phyloP scores from a whole-genome alignment of 495 filamentous ascomycete species.

The Podospora anserina region DNA sequence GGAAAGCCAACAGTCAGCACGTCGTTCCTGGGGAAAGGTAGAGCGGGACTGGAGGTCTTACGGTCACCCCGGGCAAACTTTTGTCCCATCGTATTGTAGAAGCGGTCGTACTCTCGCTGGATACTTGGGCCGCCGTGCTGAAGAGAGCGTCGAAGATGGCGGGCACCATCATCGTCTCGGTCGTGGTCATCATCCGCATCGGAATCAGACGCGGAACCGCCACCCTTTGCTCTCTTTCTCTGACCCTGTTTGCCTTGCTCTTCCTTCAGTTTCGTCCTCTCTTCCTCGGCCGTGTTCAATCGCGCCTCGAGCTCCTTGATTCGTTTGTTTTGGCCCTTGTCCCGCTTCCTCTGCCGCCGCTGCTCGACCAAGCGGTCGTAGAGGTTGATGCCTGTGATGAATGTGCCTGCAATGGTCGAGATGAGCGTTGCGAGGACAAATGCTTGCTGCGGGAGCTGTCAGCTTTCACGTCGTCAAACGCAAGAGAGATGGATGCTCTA shows the following conservation, averaged over 20 bases:
- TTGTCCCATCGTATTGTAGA: slow-evolving; percentile 27
- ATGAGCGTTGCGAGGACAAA: slow-evolving; percentile 39
- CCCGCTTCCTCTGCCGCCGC: slow-evolving; percentile 32
- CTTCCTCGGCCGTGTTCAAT: slow-evolving; percentile 28
- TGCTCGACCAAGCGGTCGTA: slow-evolving; percentile 37
- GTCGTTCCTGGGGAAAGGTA: not conserved
- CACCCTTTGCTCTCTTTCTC: not conserved
- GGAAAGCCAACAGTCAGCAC: not conserved
- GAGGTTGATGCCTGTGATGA: slow-evolving; percentile 37
- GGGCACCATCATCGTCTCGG: not conserved
- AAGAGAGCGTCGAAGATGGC: slow-evolving; percentile 30
- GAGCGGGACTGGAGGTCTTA: slow-evolving; percentile 15
- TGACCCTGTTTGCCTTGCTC: not conserved
- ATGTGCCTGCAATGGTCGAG: slow-evolving; percentile 40
- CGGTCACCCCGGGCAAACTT: slow-evolving; percentile 37
- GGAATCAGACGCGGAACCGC: not conserved
- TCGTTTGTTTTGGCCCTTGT: slow-evolving; percentile 32
- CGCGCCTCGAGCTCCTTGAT: slow-evolving; percentile 38
- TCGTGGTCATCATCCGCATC: slow-evolving; percentile 13
- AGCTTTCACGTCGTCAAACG: not conserved
- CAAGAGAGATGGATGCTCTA: not conserved
- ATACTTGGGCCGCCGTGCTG: slow-evolving; percentile 28
- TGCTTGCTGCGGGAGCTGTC: slow-evolving; percentile 24
- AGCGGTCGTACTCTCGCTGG: slow-evolving; percentile 32
- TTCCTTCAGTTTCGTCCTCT: slow-evolving; percentile 5